Evolutionary conservation across 2,329 filamentous ascomycete genomes (phyloP).

Genomic region (Penicillium sp.): DNA sequence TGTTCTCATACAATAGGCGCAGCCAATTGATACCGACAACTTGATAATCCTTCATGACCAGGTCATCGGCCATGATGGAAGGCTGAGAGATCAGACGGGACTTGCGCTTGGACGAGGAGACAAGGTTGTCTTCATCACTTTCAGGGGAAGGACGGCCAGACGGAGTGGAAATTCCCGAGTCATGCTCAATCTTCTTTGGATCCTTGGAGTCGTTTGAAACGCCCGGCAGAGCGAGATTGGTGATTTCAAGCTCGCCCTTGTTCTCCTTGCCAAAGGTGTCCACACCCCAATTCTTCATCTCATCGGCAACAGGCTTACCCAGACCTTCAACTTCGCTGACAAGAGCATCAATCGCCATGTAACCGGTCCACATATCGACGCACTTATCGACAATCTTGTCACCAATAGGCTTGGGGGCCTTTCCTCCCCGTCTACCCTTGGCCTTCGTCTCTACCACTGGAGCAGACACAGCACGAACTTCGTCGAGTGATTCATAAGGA

Average conservation of each 20-base stretch:
- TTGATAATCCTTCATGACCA: constrained; percentile 89
- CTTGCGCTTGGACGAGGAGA: constrained; percentile 36
- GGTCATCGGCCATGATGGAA: constrained; percentile 70
- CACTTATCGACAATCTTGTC: constrained; percentile 68
- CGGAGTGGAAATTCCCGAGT: constrained; percentile 70
- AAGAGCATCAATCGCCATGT: constrained; percentile 79
- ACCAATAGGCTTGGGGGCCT: constrained; percentile 59
- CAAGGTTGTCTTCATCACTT: constrained; percentile 46
- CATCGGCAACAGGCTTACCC: constrained; percentile 64
- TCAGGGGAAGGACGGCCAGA: constrained; percentile 34
- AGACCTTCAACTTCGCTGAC: constrained; percentile 74
- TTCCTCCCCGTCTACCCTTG: constrained; percentile 51
- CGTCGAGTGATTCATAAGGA: constrained; percentile 69
- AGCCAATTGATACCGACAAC: constrained; percentile 95
- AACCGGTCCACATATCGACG: constrained; percentile 73
- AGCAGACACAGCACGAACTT: constrained; percentile 66
- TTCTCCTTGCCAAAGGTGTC: constrained; percentile 64
- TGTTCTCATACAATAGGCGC: constrained; percentile 74
- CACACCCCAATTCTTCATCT: constrained; percentile 69
- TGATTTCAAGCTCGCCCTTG: constrained; percentile 62
- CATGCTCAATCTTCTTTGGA: constrained; percentile 46
- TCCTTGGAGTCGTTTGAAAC: no score
- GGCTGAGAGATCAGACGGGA: constrained; percentile 66
- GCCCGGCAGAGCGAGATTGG: constrained; percentile 48
- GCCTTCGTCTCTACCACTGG: constrained; percentile 40